phyloP scores from a whole-genome alignment of 2,329 filamentous ascomycete species.

The Arthrobotrys iridis region DNA sequence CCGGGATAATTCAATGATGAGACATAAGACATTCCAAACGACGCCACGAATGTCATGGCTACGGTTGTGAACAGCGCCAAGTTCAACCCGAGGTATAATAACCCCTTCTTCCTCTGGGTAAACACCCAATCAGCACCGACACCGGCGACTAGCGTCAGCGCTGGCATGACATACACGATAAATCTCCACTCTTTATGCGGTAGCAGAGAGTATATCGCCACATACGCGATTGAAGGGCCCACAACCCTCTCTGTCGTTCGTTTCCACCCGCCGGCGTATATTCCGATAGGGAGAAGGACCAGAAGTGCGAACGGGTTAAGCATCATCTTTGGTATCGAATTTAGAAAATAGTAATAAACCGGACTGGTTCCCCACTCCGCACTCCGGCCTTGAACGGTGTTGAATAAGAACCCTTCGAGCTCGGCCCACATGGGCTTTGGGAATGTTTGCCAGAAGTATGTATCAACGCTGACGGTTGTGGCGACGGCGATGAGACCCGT shows the following conservation, averaged over 20 bases:
- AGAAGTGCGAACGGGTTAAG: conserved; percentile 76
- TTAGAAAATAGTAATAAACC: conserved; percentile 86
- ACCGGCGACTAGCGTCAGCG: conserved; percentile 79
- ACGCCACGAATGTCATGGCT: conserved; percentile 61
- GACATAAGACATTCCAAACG: conserved; percentile 76
- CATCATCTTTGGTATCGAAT: conserved; percentile 81
- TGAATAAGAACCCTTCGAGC: conserved; percentile 87
- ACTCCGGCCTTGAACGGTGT: conserved; percentile 83
- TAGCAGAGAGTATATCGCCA: conserved; percentile 82
- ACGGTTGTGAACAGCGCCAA: conserved; percentile 70
- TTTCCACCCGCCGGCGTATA: conserved; percentile 60
- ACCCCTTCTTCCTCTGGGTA: conserved; percentile 14
- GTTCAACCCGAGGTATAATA: conserved; percentile 67
- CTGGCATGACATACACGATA: conserved; percentile 85
- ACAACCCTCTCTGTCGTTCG: conserved; percentile 66
- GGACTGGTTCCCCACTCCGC: conserved; percentile 88
- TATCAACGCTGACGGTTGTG: conserved; percentile 80
- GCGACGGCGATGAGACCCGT: conserved; percentile 74
- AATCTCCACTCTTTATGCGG: conserved; percentile 98
- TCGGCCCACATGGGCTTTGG: conserved; percentile 83
- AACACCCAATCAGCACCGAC: conserved; percentile 75
- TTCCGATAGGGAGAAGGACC: conserved; percentile 68
- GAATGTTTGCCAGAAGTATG: conserved; percentile 84
- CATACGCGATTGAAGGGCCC: conserved; percentile 75
- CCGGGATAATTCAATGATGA: conserved; percentile 95